These are phyloP conservation scores for Cladosporium sp. DNA, from an alignment of 2,329 filamentous ascomycete species.

Conservation along the genomic window DNA sequence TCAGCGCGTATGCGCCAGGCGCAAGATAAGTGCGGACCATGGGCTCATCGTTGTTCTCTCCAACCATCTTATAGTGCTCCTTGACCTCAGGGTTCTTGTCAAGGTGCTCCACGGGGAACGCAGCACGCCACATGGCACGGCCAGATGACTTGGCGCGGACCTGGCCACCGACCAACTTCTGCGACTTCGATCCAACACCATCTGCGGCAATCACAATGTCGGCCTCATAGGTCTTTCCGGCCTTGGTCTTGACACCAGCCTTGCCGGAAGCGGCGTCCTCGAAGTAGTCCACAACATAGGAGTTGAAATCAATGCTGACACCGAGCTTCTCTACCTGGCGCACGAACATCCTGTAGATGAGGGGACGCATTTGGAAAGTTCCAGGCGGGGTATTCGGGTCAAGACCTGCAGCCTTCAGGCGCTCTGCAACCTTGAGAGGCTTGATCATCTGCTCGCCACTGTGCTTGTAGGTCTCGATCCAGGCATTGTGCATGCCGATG, in stretches of 20 bases:
- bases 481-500: constrained; percentile 52
- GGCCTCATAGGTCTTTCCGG: constrained; percentile 41
- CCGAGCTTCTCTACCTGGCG: constrained; percentile 44
- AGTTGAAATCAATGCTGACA: constrained; percentile 40
- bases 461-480: constrained; percentile 55
- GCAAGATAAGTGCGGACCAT: constrained; percentile 46
- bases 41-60: constrained; percentile 34
- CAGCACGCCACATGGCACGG: constrained; percentile 29
- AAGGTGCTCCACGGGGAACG: constrained; percentile 39
- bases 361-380: constrained; percentile 53
- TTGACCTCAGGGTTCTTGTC: constrained; percentile 45
- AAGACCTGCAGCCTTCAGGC: constrained; percentile 42
- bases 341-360: constrained; percentile 54
- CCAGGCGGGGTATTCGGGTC: constrained; percentile 49
- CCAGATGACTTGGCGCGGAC: constrained; percentile 34
- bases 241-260: constrained; percentile 31
- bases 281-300: constrained; percentile 41
- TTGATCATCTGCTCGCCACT: constrained; percentile 47
- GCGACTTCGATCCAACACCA: constrained; percentile 42
- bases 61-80: constrained; percentile 43
- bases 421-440: constrained; percentile 47
- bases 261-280: constrained; percentile 34
- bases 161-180: constrained; percentile 42
- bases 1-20: constrained; percentile 41
- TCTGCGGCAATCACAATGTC: constrained; percentile 34